Conservation (phyloP, 805 yeast genomes). For the Starmerella stigmatis region DNA sequence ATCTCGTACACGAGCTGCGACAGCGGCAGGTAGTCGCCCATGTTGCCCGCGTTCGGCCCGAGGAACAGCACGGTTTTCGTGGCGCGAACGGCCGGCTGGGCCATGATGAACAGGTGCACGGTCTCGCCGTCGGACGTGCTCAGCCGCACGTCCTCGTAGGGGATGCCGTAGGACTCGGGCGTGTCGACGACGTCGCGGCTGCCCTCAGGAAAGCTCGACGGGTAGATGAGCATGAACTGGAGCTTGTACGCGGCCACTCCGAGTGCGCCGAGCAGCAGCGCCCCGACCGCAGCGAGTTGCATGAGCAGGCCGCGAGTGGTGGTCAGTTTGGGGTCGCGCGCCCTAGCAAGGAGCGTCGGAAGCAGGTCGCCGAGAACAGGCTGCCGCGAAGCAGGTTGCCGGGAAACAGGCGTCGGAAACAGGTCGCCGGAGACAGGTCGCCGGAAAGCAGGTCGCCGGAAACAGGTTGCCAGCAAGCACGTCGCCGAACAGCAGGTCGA, state of each 20-base stretch:
- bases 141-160: conserved; percentile 50
- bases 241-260: conserved; percentile 23
- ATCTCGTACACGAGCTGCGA: conserved; percentile 58
- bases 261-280: conserved; percentile 11
- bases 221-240: conserved; percentile 69
- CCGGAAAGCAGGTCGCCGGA: no score
- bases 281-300: conserved; percentile 13
- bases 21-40: conserved; percentile 79
- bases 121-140: conserved; percentile 60
- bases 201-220: conserved; percentile 69
- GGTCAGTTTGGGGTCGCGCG: no score
- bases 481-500: no score
- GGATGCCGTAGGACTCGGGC: conserved; percentile 60
- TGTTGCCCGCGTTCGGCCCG: conserved; percentile 93
- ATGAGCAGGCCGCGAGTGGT: conserved; percentile 1
- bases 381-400: no score
- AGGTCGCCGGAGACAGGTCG: no score
- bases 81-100: conserved; percentile 27
- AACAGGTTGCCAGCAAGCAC: no score
- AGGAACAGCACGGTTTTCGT: conserved; percentile 64
- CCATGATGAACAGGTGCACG: conserved; percentile 53
- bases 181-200: conserved; percentile 54
- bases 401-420: no score
- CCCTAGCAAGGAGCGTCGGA: no score
- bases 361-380: no score